Base-by-base conservation (phyloP, 75 land plant genomes). In the Adiantum capillusveneris region DNA sequence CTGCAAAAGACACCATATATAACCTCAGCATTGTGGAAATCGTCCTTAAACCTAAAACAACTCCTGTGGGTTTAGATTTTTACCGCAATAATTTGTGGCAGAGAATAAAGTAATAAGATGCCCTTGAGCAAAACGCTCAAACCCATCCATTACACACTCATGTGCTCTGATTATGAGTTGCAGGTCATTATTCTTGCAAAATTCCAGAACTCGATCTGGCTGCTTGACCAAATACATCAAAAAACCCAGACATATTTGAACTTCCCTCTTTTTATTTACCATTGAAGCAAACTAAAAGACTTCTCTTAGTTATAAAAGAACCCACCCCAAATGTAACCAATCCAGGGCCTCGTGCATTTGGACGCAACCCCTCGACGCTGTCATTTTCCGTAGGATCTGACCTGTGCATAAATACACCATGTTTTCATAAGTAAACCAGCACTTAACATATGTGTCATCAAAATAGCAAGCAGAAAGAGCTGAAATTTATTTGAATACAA, bases 91-190 rank as follows among this genome's bases (percentile, higher is more conserved):
- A 53, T 69, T 69, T 31, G 72, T 69, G 20, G 72, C 72, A 21
- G 72, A 69, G 30, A 69, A 69, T 1, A 69, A 44, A 37, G 72
- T 69, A 2, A 69, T 69, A 21, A 69, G 44, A 26, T 69, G 72
- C 14, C 72, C 72, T 52, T 69, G 72, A 25, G 72, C 72, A 65
- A 69, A 69, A 5, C 72, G 56, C 65, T 69, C 72, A 64, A 69
- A 69, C 1, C 72, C 72, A 69, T 69, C 72, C 72, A 69, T 69
- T 18, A 69, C 72, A 27, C 72, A 69, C 44, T 69, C 72, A 53
- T 69, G 72, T 27, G 72, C 72, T 31, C 72, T 41, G 13, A 69
- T 42, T 22, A 69, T 69, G 24, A 69, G 69, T 44, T 69, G 67
- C 59, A 69, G 37, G 36, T 69, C 54, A 26, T 69, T 69, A 25